A percentile compares a stretch with the other conserved stretches of the same genome.
These are phyloP conservation scores for Papiliotrema laurentii DNA, from an alignment of 1,284 basidiomycete species.

Conservation along the genomic window DNA sequence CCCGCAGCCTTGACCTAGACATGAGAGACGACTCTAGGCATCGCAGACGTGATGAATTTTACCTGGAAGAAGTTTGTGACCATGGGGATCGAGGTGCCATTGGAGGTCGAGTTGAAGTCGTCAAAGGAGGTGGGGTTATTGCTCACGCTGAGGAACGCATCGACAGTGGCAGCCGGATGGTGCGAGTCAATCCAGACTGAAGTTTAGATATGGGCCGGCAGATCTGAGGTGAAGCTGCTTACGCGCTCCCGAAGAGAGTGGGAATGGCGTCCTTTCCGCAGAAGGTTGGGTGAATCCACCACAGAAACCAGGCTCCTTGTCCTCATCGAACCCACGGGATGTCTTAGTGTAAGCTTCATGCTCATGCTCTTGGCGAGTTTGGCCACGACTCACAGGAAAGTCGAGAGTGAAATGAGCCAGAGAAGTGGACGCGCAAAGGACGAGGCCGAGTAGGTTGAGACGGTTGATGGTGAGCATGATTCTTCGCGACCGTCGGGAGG, in stretches of 20 bases:
- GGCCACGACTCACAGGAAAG: conserved; percentile 51
- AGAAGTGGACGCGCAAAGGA: conserved; percentile 42
- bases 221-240: conserved; percentile 8
- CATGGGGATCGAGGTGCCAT: conserved; percentile 33
- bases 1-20: conserved; percentile 48
- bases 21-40: too few species aligned
- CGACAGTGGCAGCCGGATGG: conserved; percentile 49
- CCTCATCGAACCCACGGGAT: conserved; percentile 60
- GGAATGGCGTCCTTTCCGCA: conserved; percentile 59
- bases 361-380: not conserved
- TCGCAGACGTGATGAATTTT: too few species aligned
- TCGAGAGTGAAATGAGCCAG: conserved; percentile 66
- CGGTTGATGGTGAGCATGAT: not conserved
- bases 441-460: conserved; percentile 1
- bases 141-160: conserved; percentile 54
- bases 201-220: conserved; percentile 13
- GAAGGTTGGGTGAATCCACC: conserved; percentile 46
- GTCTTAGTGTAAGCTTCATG: conserved; percentile 16
- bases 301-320: conserved; percentile 55
- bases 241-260: conserved; percentile 59
- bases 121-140: conserved; percentile 57
- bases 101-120: conserved; percentile 56
- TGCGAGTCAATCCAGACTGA: conserved; percentile 34
- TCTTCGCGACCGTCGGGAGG: not conserved
- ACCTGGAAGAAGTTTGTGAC: conserved; percentile 56